These are phyloP conservation scores for Primulina huaijiensis DNA, from an alignment of 257 asterid genomes.

Conservation along the genomic window DNA sequence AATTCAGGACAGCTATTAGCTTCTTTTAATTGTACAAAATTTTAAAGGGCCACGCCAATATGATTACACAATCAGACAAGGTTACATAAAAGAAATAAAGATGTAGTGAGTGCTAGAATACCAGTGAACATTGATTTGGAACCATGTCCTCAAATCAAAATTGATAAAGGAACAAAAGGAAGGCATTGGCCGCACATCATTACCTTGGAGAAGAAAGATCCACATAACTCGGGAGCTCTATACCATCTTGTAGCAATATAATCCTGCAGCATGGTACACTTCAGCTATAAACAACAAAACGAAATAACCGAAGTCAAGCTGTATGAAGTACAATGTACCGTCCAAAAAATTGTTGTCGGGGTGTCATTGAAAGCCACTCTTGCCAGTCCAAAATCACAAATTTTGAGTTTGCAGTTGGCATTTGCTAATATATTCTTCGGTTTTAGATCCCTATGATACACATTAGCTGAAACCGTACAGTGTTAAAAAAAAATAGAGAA, in stretches of 20 bases:
- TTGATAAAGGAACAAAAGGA: constrained; percentile 18
- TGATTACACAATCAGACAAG: constrained; percentile 11
- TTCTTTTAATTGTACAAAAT: constrained; percentile 1
- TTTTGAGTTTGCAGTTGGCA: constrained; percentile 59
- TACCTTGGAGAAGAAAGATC: constrained; percentile 98
- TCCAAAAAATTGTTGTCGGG: constrained; percentile 62
- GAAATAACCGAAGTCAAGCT: constrained; percentile 5
- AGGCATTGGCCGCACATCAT: constrained; percentile 16
- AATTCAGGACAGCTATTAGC: not conserved
- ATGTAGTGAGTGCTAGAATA: constrained; percentile 12
- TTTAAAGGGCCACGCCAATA: constrained; percentile 6
- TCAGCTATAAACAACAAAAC: not conserved
- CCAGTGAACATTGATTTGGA: constrained; percentile 5
- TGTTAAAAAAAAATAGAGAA: constrained; percentile 23
- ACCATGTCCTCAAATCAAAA: not conserved
- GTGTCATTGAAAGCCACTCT: constrained; percentile 65
- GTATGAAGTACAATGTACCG: constrained; percentile 32
- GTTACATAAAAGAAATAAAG: constrained; percentile 9
- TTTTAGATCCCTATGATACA: constrained; percentile 59
- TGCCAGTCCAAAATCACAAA: constrained; percentile 65
- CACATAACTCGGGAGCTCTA: constrained; percentile 95
- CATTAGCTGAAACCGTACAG: constrained; percentile 49
- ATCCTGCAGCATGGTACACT: constrained; percentile 45
- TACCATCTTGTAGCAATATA: constrained; percentile 98
- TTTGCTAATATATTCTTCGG: constrained; percentile 62